Evolutionary conservation across 2,329 filamentous ascomycete genomes (phyloP).

Genomic region (Penicillium crustosum): DNA sequence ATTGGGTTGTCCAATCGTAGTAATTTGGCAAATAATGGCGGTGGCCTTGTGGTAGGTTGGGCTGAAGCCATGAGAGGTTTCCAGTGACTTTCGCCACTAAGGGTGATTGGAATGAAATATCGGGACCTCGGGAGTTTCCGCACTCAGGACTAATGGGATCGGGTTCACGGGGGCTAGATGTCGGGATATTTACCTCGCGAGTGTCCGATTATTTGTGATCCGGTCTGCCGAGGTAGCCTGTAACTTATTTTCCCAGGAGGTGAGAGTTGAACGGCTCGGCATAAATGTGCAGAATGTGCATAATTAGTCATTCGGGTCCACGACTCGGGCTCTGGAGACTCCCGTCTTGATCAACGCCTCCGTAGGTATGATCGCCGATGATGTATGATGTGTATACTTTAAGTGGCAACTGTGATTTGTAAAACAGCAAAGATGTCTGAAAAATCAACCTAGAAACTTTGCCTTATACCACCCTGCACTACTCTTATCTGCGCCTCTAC

Average conservation of each 20-base stretch:
- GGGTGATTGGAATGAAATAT: not conserved
- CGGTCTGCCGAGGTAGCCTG: not conserved
- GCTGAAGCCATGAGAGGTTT: constrained; percentile 14
- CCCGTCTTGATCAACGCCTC: not conserved
- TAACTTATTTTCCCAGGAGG: not conserved
- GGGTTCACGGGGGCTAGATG: not conserved
- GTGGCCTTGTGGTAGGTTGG: constrained; percentile 11
- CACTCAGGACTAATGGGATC: not conserved
- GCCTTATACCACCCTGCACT: not conserved
- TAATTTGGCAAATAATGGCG: constrained; percentile 17
- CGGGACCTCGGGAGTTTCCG: not conserved
- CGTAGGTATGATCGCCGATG: too few species aligned
- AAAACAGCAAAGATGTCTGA: not conserved
- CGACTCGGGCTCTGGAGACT: not conserved
- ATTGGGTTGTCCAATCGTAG: constrained; percentile 33
- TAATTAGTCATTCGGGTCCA: constrained; percentile 12
- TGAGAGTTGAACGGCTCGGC: not conserved
- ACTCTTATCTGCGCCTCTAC: not conserved
- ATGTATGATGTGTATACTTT: not conserved
- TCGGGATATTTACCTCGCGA: not conserved
- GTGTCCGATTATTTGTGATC: not conserved
- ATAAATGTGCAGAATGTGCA: constrained; percentile 3
- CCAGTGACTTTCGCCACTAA: not conserved
- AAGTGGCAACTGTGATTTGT: not conserved
- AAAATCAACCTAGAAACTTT: not conserved